Evolutionary conservation across 805 yeast species (phyloP).

Genomic region (Cyberlindnera euphorbiae): DNA sequence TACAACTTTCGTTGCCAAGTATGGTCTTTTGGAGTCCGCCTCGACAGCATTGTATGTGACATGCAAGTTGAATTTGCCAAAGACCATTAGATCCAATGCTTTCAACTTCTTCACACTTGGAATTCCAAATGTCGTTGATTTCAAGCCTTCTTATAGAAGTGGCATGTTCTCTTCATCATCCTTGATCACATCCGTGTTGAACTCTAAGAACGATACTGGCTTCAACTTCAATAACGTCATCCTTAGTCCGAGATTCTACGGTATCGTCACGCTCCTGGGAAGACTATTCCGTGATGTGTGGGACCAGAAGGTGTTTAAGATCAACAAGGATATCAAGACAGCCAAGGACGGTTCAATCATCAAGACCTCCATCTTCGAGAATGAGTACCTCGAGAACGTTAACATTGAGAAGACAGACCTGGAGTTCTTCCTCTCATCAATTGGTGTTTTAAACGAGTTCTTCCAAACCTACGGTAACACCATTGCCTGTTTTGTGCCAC

Average conservation of each 20-base stretch:
- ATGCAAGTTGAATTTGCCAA: constrained; percentile 65
- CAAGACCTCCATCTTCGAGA: constrained; percentile 32
- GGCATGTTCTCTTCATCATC: constrained; percentile 10
- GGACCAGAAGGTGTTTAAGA: constrained; percentile 62
- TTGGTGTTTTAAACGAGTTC: constrained; percentile 63
- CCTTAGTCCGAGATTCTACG: constrained; percentile 87
- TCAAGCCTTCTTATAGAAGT: constrained; percentile 35
- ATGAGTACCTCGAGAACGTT: constrained; percentile 33
- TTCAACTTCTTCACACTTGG: constrained; percentile 39
- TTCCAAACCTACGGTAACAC: constrained; percentile 59
- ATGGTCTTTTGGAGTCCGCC: constrained; percentile 88
- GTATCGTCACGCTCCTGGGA: constrained; percentile 72
- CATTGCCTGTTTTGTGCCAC: constrained; percentile 59
- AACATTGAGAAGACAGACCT: constrained; percentile 46
- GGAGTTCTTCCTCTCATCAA: constrained; percentile 67
- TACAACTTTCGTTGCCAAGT: constrained; percentile 64
- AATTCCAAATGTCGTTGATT: constrained; percentile 38
- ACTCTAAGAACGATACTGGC: constrained; percentile 15
- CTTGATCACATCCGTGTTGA: constrained; percentile 18
- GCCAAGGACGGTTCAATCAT: constrained; percentile 29
- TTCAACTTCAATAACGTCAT: constrained; percentile 68
- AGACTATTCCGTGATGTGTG: constrained; percentile 77
- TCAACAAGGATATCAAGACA: constrained; percentile 30
- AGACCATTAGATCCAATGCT: constrained; percentile 38
- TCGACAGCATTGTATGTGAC: constrained; percentile 83